Evolutionary conservation across 108 stramenopile genomes (phyloP).

Genomic region (Ochromonas danica): DNA sequence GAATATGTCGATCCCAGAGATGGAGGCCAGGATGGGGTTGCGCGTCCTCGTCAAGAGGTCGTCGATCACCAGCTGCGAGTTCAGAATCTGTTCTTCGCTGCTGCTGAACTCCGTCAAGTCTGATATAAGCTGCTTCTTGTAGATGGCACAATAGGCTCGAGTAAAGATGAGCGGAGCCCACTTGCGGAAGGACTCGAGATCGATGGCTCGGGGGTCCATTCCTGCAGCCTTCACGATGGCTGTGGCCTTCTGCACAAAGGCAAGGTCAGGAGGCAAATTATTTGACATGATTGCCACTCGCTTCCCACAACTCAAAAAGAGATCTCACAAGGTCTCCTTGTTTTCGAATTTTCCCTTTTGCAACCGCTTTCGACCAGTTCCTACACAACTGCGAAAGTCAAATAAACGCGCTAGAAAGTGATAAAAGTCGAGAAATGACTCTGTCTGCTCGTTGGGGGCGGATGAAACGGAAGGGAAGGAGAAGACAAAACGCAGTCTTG

Average conservation of each 20-base stretch:
- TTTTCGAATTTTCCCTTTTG: too few relatives aligned
- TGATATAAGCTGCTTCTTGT: not conserved
- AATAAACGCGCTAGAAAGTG: too few relatives aligned
- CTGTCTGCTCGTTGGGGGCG: too few relatives aligned
- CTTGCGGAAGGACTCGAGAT: not conserved
- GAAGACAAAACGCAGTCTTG: too few relatives aligned
- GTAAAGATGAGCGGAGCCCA: slow-evolving; percentile 5
- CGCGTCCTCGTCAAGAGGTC: not conserved
- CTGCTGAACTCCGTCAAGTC: not conserved
- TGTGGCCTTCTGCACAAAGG: not conserved
- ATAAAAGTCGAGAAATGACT: too few relatives aligned
- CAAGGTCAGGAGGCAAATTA: not conserved
- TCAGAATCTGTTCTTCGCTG: slow-evolving; percentile 19
- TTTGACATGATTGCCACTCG: too few relatives aligned
- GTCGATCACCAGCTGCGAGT: slow-evolving; percentile 20
- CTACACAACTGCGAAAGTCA: too few relatives aligned
- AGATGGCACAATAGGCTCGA: slow-evolving; percentile 6
- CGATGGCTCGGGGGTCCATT: not conserved
- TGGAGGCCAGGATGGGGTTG: not conserved
- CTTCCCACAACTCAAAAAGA: too few relatives aligned
- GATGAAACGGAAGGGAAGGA: too few relatives aligned
- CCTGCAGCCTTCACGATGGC: slow-evolving; percentile 18
- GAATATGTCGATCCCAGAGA: not conserved
- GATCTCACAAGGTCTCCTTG: too few relatives aligned
- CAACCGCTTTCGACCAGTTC: too few relatives aligned